Percentiles rank a stretch among this genome's conserved stretches.
Evolutionary conservation across 805 yeast genomes (phyloP).

Genomic region (Lipomyces yamanashiensis): DNA sequence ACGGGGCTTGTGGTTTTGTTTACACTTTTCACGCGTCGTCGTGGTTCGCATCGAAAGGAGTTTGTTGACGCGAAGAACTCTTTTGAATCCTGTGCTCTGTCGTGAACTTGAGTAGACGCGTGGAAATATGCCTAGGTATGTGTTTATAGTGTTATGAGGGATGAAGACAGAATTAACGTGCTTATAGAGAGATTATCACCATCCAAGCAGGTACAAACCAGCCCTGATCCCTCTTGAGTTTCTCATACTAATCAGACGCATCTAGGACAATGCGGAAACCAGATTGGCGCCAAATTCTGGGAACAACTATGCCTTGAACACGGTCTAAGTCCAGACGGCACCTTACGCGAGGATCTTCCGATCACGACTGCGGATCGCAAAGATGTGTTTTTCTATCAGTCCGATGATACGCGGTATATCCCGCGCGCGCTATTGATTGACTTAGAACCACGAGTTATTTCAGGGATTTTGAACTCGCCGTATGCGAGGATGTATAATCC

Average conservation of each 20-base stretch:
- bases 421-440: conserved; percentile 88
- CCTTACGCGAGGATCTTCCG: conserved; percentile 43
- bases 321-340: conserved; percentile 73
- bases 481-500: conserved; percentile 76
- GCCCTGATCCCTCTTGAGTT: background rate
- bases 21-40: conserved; percentile 5
- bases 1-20: conserved; percentile 13
- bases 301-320: conserved; percentile 84
- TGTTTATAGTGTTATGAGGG: background rate
- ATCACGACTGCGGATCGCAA: conserved; percentile 61
- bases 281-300: conserved; percentile 93
- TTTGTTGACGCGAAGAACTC: no score
- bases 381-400: conserved; percentile 78
- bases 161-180: background rate
- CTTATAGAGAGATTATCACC: conserved; percentile 39
- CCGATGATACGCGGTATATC: conserved; percentile 76
- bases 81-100: background rate
- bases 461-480: conserved; percentile 57
- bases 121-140: conserved; percentile 25
- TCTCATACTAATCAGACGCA: background rate
- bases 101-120: background rate
- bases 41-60: no score
- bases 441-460: conserved; percentile 78
- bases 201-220: conserved; percentile 39
- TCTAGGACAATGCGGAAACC: conserved; percentile 93